Percentiles rank a stretch among this genome's conserved stretches.
Conservation (phyloP, 1,284 basidiomycete genomes). For the Omphalotus olearius region DNA sequence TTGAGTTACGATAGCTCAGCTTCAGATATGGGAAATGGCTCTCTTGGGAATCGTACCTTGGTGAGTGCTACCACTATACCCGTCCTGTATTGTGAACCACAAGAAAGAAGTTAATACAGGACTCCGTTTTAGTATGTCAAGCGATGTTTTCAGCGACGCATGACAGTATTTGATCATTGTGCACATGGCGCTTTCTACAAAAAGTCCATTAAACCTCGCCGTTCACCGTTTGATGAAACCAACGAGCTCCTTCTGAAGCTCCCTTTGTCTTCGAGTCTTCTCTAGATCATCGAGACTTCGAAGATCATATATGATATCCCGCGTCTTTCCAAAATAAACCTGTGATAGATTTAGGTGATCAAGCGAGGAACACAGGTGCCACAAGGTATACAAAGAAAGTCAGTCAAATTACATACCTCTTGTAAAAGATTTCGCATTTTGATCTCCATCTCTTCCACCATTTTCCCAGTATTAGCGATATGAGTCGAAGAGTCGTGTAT, state of each 20-base stretch:
- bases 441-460: conserved; percentile 99
- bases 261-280: conserved; percentile 75
- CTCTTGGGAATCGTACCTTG: no score
- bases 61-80: no score
- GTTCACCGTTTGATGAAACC: conserved; percentile 75
- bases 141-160: neutral
- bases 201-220: neutral
- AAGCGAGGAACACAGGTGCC: conserved; percentile 1
- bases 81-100: neutral
- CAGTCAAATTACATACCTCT: conserved; percentile 46
- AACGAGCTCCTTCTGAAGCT: conserved; percentile 91
- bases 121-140: neutral
- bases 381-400: neutral
- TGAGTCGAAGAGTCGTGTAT: conserved; percentile 77
- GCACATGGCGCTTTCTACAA: neutral
- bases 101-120: neutral
- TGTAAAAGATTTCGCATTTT: conserved; percentile 97
- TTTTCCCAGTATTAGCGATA: conserved; percentile 87
- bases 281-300: conserved; percentile 86
- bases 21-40: no score
- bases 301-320: conserved; percentile 90
- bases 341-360: conserved; percentile 21
- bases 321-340: conserved; percentile 98
- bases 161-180: neutral
- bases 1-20: no score